Conservation (phyloP, 768 basidiomycete genomes). For the Phallus indusiatus region DNA sequence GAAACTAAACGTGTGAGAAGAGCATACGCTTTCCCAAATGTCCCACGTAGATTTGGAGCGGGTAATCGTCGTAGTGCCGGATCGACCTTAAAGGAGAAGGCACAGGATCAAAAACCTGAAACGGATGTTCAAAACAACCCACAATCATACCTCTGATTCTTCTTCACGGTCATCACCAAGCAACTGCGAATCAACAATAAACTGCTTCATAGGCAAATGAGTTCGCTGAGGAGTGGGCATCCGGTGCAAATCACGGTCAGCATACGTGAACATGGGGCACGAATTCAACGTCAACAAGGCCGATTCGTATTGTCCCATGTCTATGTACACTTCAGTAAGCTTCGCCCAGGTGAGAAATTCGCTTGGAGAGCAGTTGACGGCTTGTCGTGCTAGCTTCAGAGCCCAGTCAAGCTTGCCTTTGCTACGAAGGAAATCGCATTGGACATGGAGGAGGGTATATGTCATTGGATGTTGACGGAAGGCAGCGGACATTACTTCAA, state of each 20-base stretch:
- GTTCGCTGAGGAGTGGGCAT: slow-evolving; percentile 69
- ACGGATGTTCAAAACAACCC: neutral
- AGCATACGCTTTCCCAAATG: slow-evolving; percentile 90
- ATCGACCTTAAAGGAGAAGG: slow-evolving; percentile 52
- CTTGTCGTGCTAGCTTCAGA: slow-evolving; percentile 82
- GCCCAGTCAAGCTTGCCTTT: slow-evolving; percentile 87
- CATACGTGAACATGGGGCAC: slow-evolving; percentile 99
- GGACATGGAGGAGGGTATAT: slow-evolving; percentile 88
- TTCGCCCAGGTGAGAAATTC: slow-evolving; percentile 99
- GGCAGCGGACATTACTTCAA: slow-evolving; percentile 83
- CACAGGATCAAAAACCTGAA: neutral
- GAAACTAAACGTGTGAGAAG: slow-evolving; percentile 86
- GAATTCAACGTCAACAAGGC: slow-evolving; percentile 92
- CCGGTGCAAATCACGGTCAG: slow-evolving; percentile 89
- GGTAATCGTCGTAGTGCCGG: slow-evolving; percentile 90
- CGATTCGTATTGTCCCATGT: slow-evolving; percentile 79
- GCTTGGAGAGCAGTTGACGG: slow-evolving; percentile 96
- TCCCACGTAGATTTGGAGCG: slow-evolving; percentile 88
- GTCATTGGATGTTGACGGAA: slow-evolving; percentile 83
- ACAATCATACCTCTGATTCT: slow-evolving; percentile 62
- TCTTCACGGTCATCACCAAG: slow-evolving; percentile 77
- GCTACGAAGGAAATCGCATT: slow-evolving; percentile 85
- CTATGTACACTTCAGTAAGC: slow-evolving; percentile 90
- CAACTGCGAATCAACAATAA: slow-evolving; percentile 70
- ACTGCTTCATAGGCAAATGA: slow-evolving; percentile 77